phyloP scores from a whole-genome alignment of 2,329 filamentous ascomycete genomes.

The Fusarium illudens region DNA sequence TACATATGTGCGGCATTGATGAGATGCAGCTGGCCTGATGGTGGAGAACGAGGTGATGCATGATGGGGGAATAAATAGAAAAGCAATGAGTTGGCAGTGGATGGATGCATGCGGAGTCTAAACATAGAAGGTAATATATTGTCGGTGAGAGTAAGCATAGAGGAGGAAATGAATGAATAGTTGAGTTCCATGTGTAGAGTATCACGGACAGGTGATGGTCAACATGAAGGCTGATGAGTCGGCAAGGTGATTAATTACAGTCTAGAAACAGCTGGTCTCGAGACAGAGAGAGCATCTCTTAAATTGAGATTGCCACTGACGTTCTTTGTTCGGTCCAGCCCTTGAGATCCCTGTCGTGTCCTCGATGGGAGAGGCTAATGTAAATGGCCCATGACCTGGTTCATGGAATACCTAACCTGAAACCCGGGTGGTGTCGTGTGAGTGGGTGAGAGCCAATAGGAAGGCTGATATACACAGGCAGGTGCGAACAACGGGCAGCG shows the following conservation, averaged over 20 bases:
- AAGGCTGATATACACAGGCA: too few relatives aligned
- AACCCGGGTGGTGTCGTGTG: slow-evolving; percentile 18
- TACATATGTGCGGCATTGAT: neutral
- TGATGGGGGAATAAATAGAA: slow-evolving; percentile 3
- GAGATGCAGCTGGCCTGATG: neutral
- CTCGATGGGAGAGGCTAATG: neutral
- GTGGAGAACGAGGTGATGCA: slow-evolving; percentile 6
- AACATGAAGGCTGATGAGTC: neutral
- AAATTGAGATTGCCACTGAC: slow-evolving; percentile 38
- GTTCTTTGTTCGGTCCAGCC: slow-evolving; percentile 9
- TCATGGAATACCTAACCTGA: slow-evolving; percentile 34
- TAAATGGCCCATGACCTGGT: slow-evolving; percentile 28
- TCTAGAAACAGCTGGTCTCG: slow-evolving; percentile 8
- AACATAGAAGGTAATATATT: neutral
- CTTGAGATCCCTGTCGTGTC: slow-evolving; percentile 9
- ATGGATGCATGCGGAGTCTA: neutral
- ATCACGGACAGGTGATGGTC: neutral
- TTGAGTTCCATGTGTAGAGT: neutral
- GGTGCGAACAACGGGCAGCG: too few relatives aligned
- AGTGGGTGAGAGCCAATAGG: neutral
- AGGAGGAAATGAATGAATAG: neutral
- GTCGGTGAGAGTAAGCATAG: neutral
- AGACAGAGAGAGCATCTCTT: neutral
- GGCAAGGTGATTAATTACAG: neutral
- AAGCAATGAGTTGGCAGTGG: slow-evolving; percentile 18